Evolutionary conservation across 805 yeast genomes (phyloP), one percentile per base, ranked within the genome.

Genomic region (Tetrapisispora namnaoensis): DNA sequence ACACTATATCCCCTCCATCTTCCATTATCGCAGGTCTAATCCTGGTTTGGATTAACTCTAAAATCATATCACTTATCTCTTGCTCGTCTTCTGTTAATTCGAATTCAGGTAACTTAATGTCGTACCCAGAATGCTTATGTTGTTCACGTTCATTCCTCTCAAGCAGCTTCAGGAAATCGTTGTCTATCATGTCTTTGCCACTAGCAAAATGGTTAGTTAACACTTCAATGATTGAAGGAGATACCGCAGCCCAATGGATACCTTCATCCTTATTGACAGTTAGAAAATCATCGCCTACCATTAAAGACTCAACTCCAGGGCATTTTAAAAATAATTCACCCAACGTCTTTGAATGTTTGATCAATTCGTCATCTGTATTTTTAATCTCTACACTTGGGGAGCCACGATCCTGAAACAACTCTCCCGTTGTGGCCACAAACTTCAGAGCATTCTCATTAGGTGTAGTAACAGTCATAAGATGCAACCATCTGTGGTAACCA

Each of bases 21-120:
- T 93, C 99, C 70, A 89, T 95, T 50, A 93, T 89, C 1, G 98
- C 96, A 1, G 99, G 99, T 61, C 96, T 82, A 46, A 93, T 90
- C 63, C 97, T 80, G 1, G 99, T 93, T 52, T 86, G 95, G 49
- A 95, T 83, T 49, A 93, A 74, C 62, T 93, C 98, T 58, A 88
- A 86, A 60, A 93, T 88, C 84, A 90, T 84, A 30, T 86, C 80
- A 41, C 88, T 84, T 1, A 88, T 78, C 67, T 91, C 98, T 47
- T 77, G 74, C 50, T 84, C 89, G 45, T 81, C 86, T 44, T 83
- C 95, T 11, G 62, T 57, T 42, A 65, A 52, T 37, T 62, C 61
- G 38, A 63, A 65, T 38, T 65, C 60, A 2, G 66, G 65, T 36
- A 56, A 37, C 37, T 57, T 52, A 16, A 62, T 57, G 36, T 61